These are phyloP conservation scores for Trichoderma polysporum DNA, from an alignment of 2,329 filamentous ascomycete genomes.

Conservation along the genomic window DNA sequence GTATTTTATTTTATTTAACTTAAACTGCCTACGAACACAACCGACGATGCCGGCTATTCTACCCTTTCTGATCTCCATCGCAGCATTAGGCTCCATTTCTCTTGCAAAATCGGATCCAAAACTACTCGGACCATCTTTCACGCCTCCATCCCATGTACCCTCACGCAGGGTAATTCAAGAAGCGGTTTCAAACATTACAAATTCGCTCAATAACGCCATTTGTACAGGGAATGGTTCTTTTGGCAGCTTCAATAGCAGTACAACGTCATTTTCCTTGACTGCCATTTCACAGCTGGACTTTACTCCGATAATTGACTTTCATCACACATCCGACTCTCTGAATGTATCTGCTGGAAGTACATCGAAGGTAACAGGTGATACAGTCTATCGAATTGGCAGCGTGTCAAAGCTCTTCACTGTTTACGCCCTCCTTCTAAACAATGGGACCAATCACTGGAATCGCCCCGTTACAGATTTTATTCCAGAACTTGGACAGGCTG, in stretches of 20 bases:
- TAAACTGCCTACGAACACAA: not conserved
- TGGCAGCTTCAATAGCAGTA: conserved; percentile 16
- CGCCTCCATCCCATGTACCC: not conserved
- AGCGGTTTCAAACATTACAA: not conserved
- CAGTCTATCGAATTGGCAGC: conserved; percentile 31
- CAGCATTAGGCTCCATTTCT: not conserved
- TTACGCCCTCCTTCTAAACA: conserved; percentile 28
- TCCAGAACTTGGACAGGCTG: conserved; percentile 25
- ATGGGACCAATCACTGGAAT: conserved; percentile 26
- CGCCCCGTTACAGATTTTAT: conserved; percentile 30
- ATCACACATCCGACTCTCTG: conserved; percentile 18
- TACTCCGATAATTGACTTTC: conserved; percentile 17
- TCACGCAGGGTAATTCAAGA: not conserved
- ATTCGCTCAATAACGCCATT: conserved; percentile 6
- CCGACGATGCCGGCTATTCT: not conserved
- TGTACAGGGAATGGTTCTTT: conserved; percentile 4
- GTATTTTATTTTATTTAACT: rapidly evolving
- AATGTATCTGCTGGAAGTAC: conserved; percentile 23
- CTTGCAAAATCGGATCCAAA: conserved; percentile 10
- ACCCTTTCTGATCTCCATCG: not conserved
- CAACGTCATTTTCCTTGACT: conserved; percentile 21
- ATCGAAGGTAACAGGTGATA: conserved; percentile 18
- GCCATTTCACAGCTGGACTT: conserved; percentile 15
- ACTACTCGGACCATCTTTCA: conserved; percentile 13
- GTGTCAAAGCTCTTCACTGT: conserved; percentile 32